A percentile compares a stretch with the other conserved stretches of the same genome.
Conservation (phyloP, 208 protist species). For the Endotrypanum monterogeii region DNA sequence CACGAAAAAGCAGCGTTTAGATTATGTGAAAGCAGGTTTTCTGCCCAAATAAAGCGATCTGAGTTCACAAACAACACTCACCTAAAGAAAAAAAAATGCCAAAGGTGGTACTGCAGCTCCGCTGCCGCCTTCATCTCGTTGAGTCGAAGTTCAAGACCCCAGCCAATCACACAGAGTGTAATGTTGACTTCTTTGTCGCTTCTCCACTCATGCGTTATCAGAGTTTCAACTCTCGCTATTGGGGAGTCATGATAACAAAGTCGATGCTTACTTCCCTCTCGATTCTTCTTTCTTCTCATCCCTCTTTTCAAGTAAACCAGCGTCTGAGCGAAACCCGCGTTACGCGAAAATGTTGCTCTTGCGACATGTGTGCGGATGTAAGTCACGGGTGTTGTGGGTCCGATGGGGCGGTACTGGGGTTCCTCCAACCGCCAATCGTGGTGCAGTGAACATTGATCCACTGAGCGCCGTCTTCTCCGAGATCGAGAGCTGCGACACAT, state of each 20-base stretch:
- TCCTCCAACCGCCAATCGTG: background rate
- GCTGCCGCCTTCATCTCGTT: background rate
- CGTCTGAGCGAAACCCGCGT: background rate
- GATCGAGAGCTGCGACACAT: conserved; percentile 30
- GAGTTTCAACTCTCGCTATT: background rate
- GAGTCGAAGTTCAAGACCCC: background rate
- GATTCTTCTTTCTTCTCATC: background rate
- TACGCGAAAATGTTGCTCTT: background rate
- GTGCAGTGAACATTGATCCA: conserved; percentile 4
- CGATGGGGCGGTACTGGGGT: background rate
- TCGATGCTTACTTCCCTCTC: background rate
- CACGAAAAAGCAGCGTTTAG: conserved; percentile 90
- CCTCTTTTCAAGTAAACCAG: background rate
- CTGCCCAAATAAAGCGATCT: conserved; percentile 69
- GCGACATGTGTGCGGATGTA: background rate
- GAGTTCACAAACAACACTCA: background rate
- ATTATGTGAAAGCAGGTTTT: conserved; percentile 87
- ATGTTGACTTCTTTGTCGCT: background rate
- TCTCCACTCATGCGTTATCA: background rate
- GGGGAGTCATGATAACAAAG: background rate
- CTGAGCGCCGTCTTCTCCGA: conserved; percentile 30
- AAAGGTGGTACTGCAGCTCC: background rate
- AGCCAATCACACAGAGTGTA: background rate
- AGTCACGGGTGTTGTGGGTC: background rate
- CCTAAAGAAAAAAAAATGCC: background rate